These are phyloP conservation scores for Pseudocercospora musae DNA, from an alignment of 2,329 filamentous ascomycete species.

Conservation along the genomic window DNA sequence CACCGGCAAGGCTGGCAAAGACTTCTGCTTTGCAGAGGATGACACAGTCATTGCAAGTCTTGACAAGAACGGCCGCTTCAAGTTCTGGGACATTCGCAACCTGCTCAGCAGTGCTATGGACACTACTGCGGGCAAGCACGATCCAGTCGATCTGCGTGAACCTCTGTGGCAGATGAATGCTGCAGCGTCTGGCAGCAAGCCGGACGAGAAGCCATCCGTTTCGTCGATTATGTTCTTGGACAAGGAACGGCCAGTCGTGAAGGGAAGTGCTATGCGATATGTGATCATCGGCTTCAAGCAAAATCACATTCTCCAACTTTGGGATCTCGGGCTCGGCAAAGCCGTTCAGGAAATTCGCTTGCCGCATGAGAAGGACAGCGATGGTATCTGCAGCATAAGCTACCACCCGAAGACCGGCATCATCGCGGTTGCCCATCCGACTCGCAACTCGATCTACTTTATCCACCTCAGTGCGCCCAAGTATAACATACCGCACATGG, in stretches of 20 bases:
- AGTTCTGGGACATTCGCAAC: slow-evolving; percentile 95
- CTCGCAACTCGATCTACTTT: slow-evolving; percentile 96
- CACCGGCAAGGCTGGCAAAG: slow-evolving; percentile 96
- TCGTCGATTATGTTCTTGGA: slow-evolving; percentile 95
- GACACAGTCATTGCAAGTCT: slow-evolving; percentile 91
- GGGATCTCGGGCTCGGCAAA: slow-evolving; percentile 93
- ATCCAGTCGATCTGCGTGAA: slow-evolving; percentile 65
- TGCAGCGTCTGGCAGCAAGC: slow-evolving; percentile 30
- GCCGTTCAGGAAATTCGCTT: slow-evolving; percentile 96
- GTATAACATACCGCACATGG: slow-evolving; percentile 76
- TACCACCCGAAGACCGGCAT: slow-evolving; percentile 92
- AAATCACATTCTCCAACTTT: slow-evolving; percentile 96
- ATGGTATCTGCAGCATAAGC: slow-evolving; percentile 94
- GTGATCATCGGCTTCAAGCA: slow-evolving; percentile 98
- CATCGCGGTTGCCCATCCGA: slow-evolving; percentile 92
- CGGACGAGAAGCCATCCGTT: slow-evolving; percentile 84
- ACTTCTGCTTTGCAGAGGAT: slow-evolving; percentile 96
- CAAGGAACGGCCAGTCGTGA: slow-evolving; percentile 89
- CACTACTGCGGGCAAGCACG: slow-evolving; percentile 41
- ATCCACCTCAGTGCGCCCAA: slow-evolving; percentile 91
- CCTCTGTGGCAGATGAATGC: slow-evolving; percentile 84
- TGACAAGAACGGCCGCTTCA: slow-evolving; percentile 92
- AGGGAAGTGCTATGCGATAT: slow-evolving; percentile 85
- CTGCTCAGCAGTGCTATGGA: slow-evolving; percentile 56
- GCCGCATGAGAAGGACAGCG: slow-evolving; percentile 74